These are phyloP conservation scores for Thymus mandschuricus DNA, from an alignment of 257 asterid species.

Conservation along the genomic window DNA sequence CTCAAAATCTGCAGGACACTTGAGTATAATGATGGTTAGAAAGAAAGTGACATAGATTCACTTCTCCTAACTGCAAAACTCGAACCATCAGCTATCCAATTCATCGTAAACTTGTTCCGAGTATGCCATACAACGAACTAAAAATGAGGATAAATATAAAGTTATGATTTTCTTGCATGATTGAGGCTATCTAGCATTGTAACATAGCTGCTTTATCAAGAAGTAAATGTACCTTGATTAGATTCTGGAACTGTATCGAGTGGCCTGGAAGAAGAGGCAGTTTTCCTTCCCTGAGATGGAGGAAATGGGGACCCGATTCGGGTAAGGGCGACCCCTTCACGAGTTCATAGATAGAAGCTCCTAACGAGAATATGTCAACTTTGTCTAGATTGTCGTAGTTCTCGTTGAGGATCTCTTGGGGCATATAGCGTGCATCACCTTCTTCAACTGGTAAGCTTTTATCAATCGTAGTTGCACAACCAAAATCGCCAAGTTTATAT, in stretches of 20 bases:
- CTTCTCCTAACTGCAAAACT: not conserved
- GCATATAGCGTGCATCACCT: conserved; percentile 99
- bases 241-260: conserved; percentile 85
- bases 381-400: conserved; percentile 81
- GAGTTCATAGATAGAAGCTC: conserved; percentile 81
- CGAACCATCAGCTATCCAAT: too few species aligned
- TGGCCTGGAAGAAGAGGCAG: conserved; percentile 94
- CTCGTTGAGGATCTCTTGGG: conserved; percentile 93
- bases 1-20: too few species aligned
- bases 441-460: conserved; percentile 87
- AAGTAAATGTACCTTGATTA: conserved; percentile 70
- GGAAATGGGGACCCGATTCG: conserved; percentile 70
- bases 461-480: conserved; percentile 85
- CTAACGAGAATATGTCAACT: conserved; percentile 90
- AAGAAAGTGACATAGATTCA: not conserved
- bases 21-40: too few species aligned
- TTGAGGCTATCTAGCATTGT: not conserved
- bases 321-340: conserved; percentile 79
- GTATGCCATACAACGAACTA: not conserved
- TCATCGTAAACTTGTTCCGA: too few species aligned
- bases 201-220: not conserved
- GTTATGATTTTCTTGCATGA: not conserved
- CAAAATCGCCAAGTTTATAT: conserved; percentile 94
- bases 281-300: conserved; percentile 80
- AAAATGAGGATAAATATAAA: not conserved